Base-by-base conservation (phyloP, 2,329 filamentous ascomycete species). In the Colletotrichum musae region DNA sequence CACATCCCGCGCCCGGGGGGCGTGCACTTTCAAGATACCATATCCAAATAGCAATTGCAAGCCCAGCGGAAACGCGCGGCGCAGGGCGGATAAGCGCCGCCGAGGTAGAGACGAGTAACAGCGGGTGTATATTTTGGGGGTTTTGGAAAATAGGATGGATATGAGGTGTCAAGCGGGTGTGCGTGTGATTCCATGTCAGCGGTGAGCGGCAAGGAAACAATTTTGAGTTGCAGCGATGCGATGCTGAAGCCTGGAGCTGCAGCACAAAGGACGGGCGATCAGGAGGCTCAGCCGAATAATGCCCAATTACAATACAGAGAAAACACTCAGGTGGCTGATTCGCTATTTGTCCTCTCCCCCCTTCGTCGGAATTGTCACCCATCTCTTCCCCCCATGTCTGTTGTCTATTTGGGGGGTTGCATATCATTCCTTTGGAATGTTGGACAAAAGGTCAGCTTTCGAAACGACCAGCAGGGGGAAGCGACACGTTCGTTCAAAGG, bases 181-280 rank as follows among this genome's bases (percentile, higher is more conserved):
- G 41, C 41, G 41, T 43, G 48, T n/a, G 36, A 43, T 32, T 47
- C 21, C 21, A 24, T 24, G 15, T 41, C 9, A 32, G 50, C 28
- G 12, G 21, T 50, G 18, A n/a, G 36, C 12, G 6, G 32, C 6
- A 16, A 32, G 28, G 56, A 47, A 53, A 48, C 39, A 63, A 24
- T 24, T 10, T 24, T 50, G 58, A 58, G 60, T 56, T 26, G 56
- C n/a, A 47, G 61, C 54, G n/a, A 65, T 65, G 66, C 56, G 50
- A 69, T 69, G 56, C 54, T 54, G 66, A 60, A 57, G 66, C 56
- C 66, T 66, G 56, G 18, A 43, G 62, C 62, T 51, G 58, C 52
- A 47, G 43, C 43, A 57, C 50, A 59, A 60, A 59, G 61, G 50
- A 39, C 16, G 47, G 54, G 47, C 50, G 50, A 39, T 48, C 61